Evolutionary conservation across 352 stramenopile species (phyloP).

Genomic region (Globisporangium megalacanthum): DNA sequence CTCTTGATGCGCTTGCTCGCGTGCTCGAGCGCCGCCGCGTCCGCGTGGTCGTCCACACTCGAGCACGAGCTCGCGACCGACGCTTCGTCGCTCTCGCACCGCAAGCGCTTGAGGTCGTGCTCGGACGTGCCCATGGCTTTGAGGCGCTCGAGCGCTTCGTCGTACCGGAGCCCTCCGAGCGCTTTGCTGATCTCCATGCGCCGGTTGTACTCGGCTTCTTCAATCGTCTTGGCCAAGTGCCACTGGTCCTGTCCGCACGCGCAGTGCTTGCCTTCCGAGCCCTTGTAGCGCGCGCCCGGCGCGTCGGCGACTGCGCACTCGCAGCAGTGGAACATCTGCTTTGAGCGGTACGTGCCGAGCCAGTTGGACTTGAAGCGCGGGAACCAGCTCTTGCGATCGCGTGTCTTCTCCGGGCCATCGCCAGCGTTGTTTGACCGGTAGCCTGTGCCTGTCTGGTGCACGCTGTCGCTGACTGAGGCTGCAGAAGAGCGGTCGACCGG

Average conservation of each 20-base stretch:
- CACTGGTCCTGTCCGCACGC: conserved; percentile 76
- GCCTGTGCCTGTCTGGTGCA: conserved; percentile 51
- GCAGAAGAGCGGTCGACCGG: not conserved
- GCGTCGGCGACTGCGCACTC: conserved; percentile 62
- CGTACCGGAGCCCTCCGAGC: conserved; percentile 75
- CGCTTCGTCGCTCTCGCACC: conserved; percentile 29
- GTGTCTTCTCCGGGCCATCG: conserved; percentile 80
- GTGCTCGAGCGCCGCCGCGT: not conserved
- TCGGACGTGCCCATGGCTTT: conserved; percentile 54
- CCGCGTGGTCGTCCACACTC: conserved; percentile 7
- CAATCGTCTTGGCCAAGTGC: conserved; percentile 75
- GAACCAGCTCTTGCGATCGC: conserved; percentile 85
- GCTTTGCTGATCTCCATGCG: conserved; percentile 82
- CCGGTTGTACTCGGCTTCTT: conserved; percentile 80
- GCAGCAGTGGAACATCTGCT: conserved; percentile 83
- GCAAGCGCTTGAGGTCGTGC: conserved; percentile 45
- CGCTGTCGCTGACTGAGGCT: conserved; percentile 18
- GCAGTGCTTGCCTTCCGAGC: conserved; percentile 78
- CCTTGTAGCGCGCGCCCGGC: conserved; percentile 57
- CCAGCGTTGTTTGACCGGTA: conserved; percentile 75
- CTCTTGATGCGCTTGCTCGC: conserved; percentile 16
- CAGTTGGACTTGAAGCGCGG: conserved; percentile 86
- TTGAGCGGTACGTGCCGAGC: conserved; percentile 81
- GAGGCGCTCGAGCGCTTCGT: conserved; percentile 65
- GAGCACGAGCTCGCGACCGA: conserved; percentile 22